These are phyloP conservation scores for Blastobotrys capitulatus DNA, from an alignment of 1,139 yeast species.

Conservation along the genomic window DNA sequence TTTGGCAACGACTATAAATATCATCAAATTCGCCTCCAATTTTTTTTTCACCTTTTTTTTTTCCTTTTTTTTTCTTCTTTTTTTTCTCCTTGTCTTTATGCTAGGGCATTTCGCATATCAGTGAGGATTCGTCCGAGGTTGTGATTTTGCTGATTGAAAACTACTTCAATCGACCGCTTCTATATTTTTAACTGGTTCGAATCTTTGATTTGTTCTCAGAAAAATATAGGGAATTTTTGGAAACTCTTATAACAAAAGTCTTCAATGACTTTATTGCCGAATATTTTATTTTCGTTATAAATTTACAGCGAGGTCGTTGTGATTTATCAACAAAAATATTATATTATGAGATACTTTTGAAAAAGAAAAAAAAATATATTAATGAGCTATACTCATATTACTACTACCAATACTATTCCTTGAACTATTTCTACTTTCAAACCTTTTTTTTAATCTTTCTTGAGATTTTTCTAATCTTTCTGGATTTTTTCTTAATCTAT, in stretches of 20 bases:
- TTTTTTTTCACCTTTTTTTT: background rate
- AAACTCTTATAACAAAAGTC: slow-evolving; percentile 24
- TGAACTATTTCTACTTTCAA: background rate
- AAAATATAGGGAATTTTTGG: slow-evolving; percentile 74
- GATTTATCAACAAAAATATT: background rate
- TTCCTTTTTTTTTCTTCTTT: slow-evolving; percentile 17
- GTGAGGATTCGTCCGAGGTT: slow-evolving; percentile 99
- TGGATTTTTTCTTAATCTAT: background rate
- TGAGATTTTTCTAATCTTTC: background rate
- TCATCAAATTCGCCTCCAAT: background rate
- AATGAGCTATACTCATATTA: background rate
- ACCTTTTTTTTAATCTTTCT: background rate
- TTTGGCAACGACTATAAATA: background rate
- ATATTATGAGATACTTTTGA: too few species aligned
- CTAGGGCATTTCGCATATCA: slow-evolving; percentile 99
- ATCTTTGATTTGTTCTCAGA: slow-evolving; percentile 17
- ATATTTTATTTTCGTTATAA: background rate
- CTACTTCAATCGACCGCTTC: slow-evolving; percentile 98
- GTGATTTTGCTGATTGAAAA: slow-evolving; percentile 99
- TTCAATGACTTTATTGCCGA: background rate
- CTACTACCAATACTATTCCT: background rate
- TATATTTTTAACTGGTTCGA: slow-evolving; percentile 38
- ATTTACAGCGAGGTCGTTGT: background rate
- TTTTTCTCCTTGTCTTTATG: slow-evolving; percentile 79
- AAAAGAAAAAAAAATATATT: too few species aligned